phyloP scores from a whole-genome alignment of 23 red algal species.

The Gracilariopsis chorda region DNA sequence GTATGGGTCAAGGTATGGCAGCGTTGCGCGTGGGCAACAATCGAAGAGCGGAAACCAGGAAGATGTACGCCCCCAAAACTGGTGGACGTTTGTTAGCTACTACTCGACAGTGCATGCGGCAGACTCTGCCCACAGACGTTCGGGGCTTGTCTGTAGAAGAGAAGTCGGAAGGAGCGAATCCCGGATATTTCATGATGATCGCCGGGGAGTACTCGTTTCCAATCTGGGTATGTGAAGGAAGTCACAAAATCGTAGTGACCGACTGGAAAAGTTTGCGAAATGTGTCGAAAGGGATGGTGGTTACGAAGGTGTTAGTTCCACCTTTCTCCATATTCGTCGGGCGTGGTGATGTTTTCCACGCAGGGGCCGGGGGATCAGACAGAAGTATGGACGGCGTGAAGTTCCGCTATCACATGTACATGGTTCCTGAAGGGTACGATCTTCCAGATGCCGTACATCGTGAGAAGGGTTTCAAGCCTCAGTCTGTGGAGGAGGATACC shows the following conservation, averaged over 20 bases:
- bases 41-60: no score
- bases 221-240: not conserved
- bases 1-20: no score
- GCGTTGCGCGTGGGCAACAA: no score
- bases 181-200: not conserved
- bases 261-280: not conserved
- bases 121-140: not conserved
- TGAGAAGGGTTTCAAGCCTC: not conserved
- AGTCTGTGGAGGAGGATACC: no score
- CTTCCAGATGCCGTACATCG: not conserved
- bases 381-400: not conserved
- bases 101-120: not conserved
- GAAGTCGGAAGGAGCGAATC: not conserved
- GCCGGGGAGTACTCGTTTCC: not conserved
- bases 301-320: not conserved
- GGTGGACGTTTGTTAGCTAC: not conserved
- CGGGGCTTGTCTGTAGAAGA: not conserved
- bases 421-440: not conserved
- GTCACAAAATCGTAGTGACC: no score
- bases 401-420: not conserved
- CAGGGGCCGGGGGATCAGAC: not conserved
- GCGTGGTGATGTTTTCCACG: not conserved
- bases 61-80: not conserved
- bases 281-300: not conserved
- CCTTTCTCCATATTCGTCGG: not conserved